These are phyloP conservation scores for Eutreptiella sp. DNA, from an alignment of 208 protist genomes.

Conservation along the genomic window DNA sequence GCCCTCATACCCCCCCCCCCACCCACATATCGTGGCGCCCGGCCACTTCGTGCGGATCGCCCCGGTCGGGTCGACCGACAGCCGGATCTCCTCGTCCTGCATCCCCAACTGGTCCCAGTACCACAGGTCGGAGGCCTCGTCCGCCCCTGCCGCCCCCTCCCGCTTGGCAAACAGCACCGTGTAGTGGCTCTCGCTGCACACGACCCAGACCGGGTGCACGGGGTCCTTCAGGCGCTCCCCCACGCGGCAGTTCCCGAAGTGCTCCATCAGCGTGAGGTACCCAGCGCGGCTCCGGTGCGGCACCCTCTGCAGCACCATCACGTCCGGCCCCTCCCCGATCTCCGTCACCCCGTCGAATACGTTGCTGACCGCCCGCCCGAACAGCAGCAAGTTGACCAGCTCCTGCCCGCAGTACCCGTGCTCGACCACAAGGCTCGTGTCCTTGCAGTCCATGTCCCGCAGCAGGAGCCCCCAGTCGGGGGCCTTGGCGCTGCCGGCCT, in stretches of 20 bases:
- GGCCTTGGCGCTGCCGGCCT: too few relatives aligned
- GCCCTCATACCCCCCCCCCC: too few relatives aligned
- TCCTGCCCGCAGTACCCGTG: slow-evolving; percentile 44
- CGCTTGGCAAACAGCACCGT: slow-evolving; percentile 59
- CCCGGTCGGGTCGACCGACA: too few relatives aligned
- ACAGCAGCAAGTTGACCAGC: slow-evolving; percentile 49
- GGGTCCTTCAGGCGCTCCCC: slow-evolving; percentile 38
- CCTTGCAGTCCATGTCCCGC: slow-evolving; percentile 3
- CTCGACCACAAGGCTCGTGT: slow-evolving; percentile 27
- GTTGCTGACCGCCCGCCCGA: slow-evolving; percentile 36
- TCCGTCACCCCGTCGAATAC: slow-evolving; percentile 38
- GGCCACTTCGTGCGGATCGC: too few relatives aligned
- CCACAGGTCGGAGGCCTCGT: slow-evolving; percentile 51
- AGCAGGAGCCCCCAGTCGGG: too few relatives aligned
- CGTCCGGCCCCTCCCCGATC: not conserved
- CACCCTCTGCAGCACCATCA: slow-evolving; percentile 39
- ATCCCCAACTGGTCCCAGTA: slow-evolving; percentile 57
- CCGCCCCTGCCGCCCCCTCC: slow-evolving; percentile 50
- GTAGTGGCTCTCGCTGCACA: slow-evolving; percentile 51
- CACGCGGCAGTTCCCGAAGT: not conserved
- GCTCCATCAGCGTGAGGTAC: slow-evolving; percentile 33
- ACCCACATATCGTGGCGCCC: too few relatives aligned
- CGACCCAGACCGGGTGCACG: slow-evolving; percentile 60
- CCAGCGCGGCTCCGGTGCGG: slow-evolving; percentile 31
- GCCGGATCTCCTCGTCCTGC: slow-evolving; percentile 44